Base-by-base conservation (phyloP, 192 early-diverging fungal species). In the Coemansia brasiliensis region DNA sequence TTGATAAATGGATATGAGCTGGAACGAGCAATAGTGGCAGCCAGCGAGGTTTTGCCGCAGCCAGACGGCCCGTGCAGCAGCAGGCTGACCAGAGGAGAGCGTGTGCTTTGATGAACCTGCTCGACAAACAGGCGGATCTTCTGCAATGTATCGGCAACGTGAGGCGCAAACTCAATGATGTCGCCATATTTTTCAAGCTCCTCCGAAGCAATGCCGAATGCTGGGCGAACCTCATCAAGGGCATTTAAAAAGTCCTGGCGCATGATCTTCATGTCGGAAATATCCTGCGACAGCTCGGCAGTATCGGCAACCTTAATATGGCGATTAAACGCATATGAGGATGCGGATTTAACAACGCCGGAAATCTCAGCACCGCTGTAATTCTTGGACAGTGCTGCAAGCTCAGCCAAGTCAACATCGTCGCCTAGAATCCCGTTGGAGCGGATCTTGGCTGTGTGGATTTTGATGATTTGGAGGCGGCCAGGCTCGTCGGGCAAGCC, bases 291-390 rank as follows among this genome's bases (percentile, higher is more conserved):
- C 1, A 96, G 86, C 16, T 85, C 85, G 16, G 92, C 94, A 21
- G 87, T 72, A 9, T 85, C 87, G n/a, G 90, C 95, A 42, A 94
- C 90, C 71, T 95, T 93, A 67, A 99, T 86, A 64, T 99, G 94
- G 37, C 96, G 84, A 65, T 91, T 96, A 69, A 99, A 95, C 3
- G 96, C 91, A 83, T 90, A 99, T 3, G 96, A 96, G 29, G 87
- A 88, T 3, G 96, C 96, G 17, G 86, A 87, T 63, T 94, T 94
- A 20, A 96, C 88, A 13, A 99, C 67, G 72, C 92, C 93, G 16
- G 91, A 87, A 62, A 99, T 94, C 74, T 99, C 96, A 27, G 96
- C 96, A 65, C 96, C 96, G 65, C 87, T 92, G 69, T 90, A 99
- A 84, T 99, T 99, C 74, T 95, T 96, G 17, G 94, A 95, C 69